Conservation (phyloP, 1,284 basidiomycete species). For the Rugosomyces carneus region DNA sequence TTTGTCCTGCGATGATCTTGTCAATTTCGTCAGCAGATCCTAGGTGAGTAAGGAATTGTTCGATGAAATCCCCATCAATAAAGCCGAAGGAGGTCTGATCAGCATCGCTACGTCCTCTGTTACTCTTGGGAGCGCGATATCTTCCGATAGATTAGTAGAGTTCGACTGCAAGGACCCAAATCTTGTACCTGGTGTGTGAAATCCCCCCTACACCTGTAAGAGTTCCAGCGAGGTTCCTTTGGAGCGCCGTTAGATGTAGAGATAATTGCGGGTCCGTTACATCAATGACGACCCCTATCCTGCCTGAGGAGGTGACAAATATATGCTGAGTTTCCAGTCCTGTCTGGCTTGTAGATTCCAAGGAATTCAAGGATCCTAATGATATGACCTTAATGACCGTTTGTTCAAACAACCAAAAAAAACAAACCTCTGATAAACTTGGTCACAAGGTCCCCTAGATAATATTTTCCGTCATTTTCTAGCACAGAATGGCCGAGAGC, state of each 20-base stretch:
- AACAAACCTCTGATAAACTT: constrained; percentile 58
- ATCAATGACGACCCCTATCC: constrained; percentile 75
- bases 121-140: constrained; percentile 61
- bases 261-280: constrained; percentile 48
- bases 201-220: constrained; percentile 53
- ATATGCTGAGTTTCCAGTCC: constrained; percentile 55
- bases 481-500: constrained; percentile 35
- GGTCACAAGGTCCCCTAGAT: constrained; percentile 66
- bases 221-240: constrained; percentile 68
- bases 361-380: constrained; percentile 37
- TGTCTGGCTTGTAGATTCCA: constrained; percentile 29
- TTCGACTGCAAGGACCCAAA: background rate
- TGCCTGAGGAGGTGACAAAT: constrained; percentile 77
- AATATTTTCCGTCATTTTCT: constrained; percentile 58
- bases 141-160: constrained; percentile 29
- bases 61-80: constrained; percentile 86
- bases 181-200: constrained; percentile 58
- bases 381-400: background rate
- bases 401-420: background rate
- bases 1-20: constrained; percentile 47
- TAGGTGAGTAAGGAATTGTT: constrained; percentile 50
- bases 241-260: constrained; percentile 65
- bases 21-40: constrained; percentile 28
- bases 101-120: constrained; percentile 48
- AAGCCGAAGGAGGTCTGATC: constrained; percentile 65